Conservation (phyloP, 345 rosid genomes). For the Populus pruinosa region DNA sequence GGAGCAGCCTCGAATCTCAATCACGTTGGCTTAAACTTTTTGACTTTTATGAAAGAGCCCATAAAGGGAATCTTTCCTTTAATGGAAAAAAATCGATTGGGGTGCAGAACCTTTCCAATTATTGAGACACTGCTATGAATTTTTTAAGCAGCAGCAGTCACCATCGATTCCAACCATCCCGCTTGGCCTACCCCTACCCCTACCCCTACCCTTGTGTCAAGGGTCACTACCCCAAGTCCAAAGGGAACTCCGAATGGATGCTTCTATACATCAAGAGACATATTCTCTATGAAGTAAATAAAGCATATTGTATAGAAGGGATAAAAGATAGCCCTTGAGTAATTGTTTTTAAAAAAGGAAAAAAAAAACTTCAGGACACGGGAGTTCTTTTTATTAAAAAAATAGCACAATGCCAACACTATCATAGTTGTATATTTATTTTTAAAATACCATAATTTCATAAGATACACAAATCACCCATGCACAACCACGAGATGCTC, state of each 20-base stretch:
- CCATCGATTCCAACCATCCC: neutral
- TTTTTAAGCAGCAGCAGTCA: neutral
- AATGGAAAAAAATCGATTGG: conserved; percentile 17
- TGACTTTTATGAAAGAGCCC: conserved; percentile 7
- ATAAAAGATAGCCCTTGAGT: neutral
- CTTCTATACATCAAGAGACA: no score
- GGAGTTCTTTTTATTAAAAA: no score
- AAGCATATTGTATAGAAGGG: neutral
- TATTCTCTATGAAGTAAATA: no score
- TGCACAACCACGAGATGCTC: no score
- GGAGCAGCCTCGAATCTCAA: neutral
- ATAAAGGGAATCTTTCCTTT: conserved; percentile 38
- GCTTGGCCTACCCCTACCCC: neutral
- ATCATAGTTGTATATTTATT: no score
- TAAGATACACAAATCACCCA: no score
- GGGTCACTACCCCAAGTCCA: neutral
- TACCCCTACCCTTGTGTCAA: conserved; percentile 3
- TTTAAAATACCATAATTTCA: no score
- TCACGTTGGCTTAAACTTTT: neutral
- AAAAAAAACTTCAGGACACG: no score
- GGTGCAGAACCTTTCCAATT: conserved; percentile 1
- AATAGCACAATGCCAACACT: no score
- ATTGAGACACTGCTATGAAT: neutral
- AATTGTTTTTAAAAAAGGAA: no score
- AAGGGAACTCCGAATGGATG: neutral